Evolutionary conservation across 306 rosid species (phyloP), one percentile per base, ranked within the genome.

Genomic region (Quercus parvula): DNA sequence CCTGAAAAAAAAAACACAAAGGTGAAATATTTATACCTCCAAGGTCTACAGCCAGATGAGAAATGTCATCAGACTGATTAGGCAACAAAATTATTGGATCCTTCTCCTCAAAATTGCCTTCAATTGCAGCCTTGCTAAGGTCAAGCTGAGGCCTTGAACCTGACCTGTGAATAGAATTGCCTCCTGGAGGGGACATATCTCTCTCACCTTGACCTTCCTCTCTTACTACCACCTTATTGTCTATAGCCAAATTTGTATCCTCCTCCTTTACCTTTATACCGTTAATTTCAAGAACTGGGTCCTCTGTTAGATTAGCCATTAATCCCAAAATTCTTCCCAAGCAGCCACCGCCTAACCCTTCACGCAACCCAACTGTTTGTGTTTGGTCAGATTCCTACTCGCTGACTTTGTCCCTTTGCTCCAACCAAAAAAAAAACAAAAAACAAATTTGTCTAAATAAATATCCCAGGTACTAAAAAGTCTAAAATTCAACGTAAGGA

Each of bases 51-150:
- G 98, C 97, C 8, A 96, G 83, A 75, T 93, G 99, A 81, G 94
- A 91, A 30, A 96, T 76, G 79, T 96, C 96, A 87, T 96, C 98
- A 75, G 99, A 93, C 82, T 96, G 99, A 76, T 96, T 96, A 24
- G 99, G 99, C 87, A 93, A 80, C 79, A 96, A 86, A 72, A 96
- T 96, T 13, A 97, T 89, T 19, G 98, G 99, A 82, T 93, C 87
- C 78, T 87, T 93, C 88, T 89, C 98, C 84, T 90, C 98, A 24
- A 86, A 88, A 85, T 88, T 91, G 1, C 91, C 92, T 80, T 91
- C 88, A 83, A 96, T 93, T 74, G 92, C 96, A 63, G 99, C 99
- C 80, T 96, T 96, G 86, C 98, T 96, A 6, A 93, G 93, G 86
- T 96, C 99, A 58, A 96, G 90, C 79, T 89, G 99, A 4, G 98